Evolutionary conservation across 2,329 filamentous ascomycete species (phyloP).

Genomic region (Phyllachora maydis): DNA sequence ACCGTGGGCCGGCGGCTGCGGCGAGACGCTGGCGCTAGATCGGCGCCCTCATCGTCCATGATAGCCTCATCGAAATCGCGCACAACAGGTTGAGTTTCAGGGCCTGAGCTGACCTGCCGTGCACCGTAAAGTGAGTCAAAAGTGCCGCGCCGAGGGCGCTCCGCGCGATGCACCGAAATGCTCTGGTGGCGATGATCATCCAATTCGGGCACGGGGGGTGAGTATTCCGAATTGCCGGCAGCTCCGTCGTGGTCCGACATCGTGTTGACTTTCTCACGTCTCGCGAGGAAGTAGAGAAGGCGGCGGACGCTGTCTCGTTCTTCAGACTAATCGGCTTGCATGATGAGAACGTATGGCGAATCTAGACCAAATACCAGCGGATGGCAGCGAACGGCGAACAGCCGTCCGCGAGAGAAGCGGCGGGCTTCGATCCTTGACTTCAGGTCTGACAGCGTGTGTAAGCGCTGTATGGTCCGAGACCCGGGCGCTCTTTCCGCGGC

Average conservation of each 20-base stretch:
- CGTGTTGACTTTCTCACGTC: slow-evolving; percentile 11
- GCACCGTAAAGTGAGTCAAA: slow-evolving; percentile 48
- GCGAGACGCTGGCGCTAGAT: slow-evolving; percentile 18
- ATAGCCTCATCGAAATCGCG: slow-evolving; percentile 80
- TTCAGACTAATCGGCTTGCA: no score
- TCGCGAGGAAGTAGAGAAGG: background rate
- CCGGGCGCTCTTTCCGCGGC: no score
- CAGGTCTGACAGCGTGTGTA: no score
- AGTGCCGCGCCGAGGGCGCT: slow-evolving; percentile 47
- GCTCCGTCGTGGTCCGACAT: slow-evolving; percentile 50
- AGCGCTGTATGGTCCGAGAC: no score
- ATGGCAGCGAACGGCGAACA: slow-evolving; percentile 12
- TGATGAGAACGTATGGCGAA: slow-evolving; percentile 6
- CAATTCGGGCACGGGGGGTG: slow-evolving; percentile 57
- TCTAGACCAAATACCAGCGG: slow-evolving; percentile 9
- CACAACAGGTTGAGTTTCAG: no score
- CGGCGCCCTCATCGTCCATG: slow-evolving; percentile 48
- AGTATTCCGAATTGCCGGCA: slow-evolving; percentile 40
- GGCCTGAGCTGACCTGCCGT: slow-evolving; percentile 20
- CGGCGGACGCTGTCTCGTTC: no score
- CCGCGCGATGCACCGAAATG: slow-evolving; percentile 34
- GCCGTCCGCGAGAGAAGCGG: no score
- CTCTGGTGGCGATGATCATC: slow-evolving; percentile 69
- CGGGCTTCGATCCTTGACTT: no score
- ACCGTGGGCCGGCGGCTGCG: slow-evolving; percentile 34